A percentile compares a stretch with the other conserved stretches of the same genome.
phyloP scores from a whole-genome alignment of 2,329 filamentous ascomycete species.

The Stromatinia cepivora region DNA sequence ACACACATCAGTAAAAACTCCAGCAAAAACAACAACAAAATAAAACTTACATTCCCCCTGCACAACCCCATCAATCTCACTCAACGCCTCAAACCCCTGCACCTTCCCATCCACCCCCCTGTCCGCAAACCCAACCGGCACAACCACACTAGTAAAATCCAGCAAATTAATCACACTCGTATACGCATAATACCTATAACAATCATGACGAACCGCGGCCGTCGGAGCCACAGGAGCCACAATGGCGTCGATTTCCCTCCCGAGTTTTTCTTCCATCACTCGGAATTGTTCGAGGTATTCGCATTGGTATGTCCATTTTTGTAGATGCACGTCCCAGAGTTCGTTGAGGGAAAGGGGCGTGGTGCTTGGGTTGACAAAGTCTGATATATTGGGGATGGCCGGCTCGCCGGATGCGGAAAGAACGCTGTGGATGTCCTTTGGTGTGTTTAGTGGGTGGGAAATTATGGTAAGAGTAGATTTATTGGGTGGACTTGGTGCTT shows the following conservation, averaged over 20 bases:
- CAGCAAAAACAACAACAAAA: not conserved
- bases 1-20: constrained; percentile 29
- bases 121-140: constrained; percentile 48
- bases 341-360: constrained; percentile 34
- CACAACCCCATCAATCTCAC: constrained; percentile 32
- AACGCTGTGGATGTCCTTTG: constrained; percentile 30
- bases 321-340: constrained; percentile 32
- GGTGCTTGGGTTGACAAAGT: constrained; percentile 30
- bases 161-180: constrained; percentile 35
- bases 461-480: not conserved
- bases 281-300: constrained; percentile 42
- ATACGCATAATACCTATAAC: constrained; percentile 36
- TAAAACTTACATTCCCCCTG: constrained; percentile 35
- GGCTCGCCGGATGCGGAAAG: constrained; percentile 41
- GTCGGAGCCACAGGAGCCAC: constrained; percentile 41
- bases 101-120: constrained; percentile 41
- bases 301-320: constrained; percentile 39
- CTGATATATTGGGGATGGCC: constrained; percentile 41
- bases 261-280: constrained; percentile 33
- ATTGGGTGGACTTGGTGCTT: not conserved
- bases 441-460: not conserved
- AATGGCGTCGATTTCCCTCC: constrained; percentile 41
- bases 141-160: constrained; percentile 44
- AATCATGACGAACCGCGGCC: constrained; percentile 39
- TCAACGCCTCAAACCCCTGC: constrained; percentile 29